phyloP scores from a whole-genome alignment of 768 basidiomycete genomes.

The Leccinum aurantiacum region DNA sequence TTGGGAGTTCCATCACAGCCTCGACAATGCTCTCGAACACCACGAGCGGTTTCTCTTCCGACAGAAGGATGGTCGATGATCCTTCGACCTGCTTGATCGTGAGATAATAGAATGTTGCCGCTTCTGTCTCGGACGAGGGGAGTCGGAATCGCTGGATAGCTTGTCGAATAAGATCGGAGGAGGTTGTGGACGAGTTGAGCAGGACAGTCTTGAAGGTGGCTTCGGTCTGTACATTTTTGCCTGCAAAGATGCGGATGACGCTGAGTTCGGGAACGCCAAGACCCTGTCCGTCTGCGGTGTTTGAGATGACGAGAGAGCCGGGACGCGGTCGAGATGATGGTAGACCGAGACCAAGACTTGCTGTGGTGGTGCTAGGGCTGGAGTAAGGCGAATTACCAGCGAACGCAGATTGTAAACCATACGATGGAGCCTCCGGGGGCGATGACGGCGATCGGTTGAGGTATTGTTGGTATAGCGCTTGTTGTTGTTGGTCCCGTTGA shows the following conservation, averaged over 20 bases:
- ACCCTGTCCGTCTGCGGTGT: constrained; percentile 59
- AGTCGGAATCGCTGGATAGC: constrained; percentile 93
- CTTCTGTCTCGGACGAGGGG: constrained; percentile 53
- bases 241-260: constrained; percentile 95
- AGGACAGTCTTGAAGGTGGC: constrained; percentile 98
- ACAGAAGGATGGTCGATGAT: constrained; percentile 68
- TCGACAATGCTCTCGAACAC: constrained; percentile 87
- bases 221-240: constrained; percentile 85
- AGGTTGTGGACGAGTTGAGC: constrained; percentile 82
- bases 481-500: constrained; percentile 86
- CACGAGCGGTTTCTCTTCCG: constrained; percentile 76
- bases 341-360: constrained; percentile 48
- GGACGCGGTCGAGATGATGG: constrained; percentile 63
- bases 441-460: constrained; percentile 84
- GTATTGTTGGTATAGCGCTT: constrained; percentile 84
- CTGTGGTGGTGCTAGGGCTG: constrained; percentile 39
- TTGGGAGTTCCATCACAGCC: constrained; percentile 71
- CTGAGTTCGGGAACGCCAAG: constrained; percentile 77
- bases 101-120: constrained; percentile 72
- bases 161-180: constrained; percentile 83
- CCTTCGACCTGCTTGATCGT: constrained; percentile 94
- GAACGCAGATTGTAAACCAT: constrained; percentile 73
- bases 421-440: constrained; percentile 71
- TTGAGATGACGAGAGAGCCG: constrained; percentile 72
- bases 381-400: constrained; percentile 45